These are phyloP conservation scores for Penicillium sumatraense DNA, from an alignment of 2,329 filamentous ascomycete genomes.

Conservation along the genomic window DNA sequence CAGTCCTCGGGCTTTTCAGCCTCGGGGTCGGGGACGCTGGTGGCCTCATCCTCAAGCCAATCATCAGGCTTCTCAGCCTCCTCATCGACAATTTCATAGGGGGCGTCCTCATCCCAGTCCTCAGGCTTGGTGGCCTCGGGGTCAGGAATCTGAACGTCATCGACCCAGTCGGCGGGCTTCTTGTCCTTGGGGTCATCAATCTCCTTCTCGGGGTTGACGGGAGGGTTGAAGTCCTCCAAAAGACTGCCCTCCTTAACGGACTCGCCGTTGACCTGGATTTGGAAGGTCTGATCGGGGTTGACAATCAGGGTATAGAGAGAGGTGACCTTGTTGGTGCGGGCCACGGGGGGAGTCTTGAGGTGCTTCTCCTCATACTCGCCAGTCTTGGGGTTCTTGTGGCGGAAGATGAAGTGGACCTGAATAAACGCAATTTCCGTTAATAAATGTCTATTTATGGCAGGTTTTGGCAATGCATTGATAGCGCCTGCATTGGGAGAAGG, in stretches of 20 bases:
- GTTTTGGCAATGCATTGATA: too few relatives aligned
- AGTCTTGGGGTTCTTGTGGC: constrained; percentile 99
- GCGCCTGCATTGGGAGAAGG: too few relatives aligned
- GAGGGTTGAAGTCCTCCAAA: constrained; percentile 86
- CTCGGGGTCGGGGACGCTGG: constrained; percentile 85
- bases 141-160: constrained; percentile 87
- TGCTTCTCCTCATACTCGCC: constrained; percentile 99
- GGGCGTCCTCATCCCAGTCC: constrained; percentile 98
- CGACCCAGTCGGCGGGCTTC: constrained; percentile 96
- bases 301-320: constrained; percentile 97
- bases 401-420: constrained; percentile 90
- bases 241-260: constrained; percentile 87
- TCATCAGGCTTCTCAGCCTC: constrained; percentile 89
- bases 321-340: constrained; percentile 87
- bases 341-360: constrained; percentile 78
- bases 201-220: constrained; percentile 94
- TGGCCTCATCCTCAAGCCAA: constrained; percentile 91
- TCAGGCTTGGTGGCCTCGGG: constrained; percentile 94
- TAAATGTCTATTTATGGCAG: constrained; percentile 3
- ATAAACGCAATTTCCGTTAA: constrained; percentile 18
- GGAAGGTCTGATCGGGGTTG: constrained; percentile 92
- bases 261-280: constrained; percentile 90
- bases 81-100: constrained; percentile 93
- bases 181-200: constrained; percentile 92
- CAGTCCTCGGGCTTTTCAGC: constrained; percentile 98